Evolutionary conservation across 345 rosid species (phyloP), one percentile per base, ranked within the genome.

Genomic region (Camelina neglecta): DNA sequence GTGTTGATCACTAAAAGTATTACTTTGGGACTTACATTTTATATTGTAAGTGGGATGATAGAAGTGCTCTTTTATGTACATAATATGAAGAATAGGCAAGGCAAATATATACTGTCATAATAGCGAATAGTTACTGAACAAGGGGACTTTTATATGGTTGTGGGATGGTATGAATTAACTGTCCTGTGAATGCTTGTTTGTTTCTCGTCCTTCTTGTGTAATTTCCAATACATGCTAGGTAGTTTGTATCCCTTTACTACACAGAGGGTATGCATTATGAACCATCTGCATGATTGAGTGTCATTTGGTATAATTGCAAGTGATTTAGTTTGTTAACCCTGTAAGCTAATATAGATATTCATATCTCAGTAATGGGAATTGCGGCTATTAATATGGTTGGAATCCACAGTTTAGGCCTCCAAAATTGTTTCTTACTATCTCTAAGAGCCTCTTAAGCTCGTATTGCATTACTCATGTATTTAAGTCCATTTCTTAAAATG

Each of bases 141-240:
- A 58, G 2, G 13, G 12, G 4, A 29, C 55, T 29, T 29, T 24
- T 47, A n/a, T 38, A 66, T 35, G 33, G 33, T 50, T 66, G 71
- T 33, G 18, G 33, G 4, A 49, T 66, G 59, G 24, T 10, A 47
- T 47, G n/a, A 24, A 64, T 29, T 45, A n/a, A 33, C 5, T 7
- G 8, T 24, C 66, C 44, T 21, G 21, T 35, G 20, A 33, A 18
- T 66, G 38, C 53, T 59, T 59, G 48, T 47, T 72, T 72, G 53
- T 61, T 60, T 49, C 39, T 47, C 56, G 1, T 48, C 35, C 39
- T 47, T 47, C 69, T 16, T 47, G 41, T 47, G 23, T 64, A 47
- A 31, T n/a, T 47, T 1, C 55, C 10, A 48, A 18, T 47, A 31
- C 6, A 10, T 65, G 10, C 5, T 29, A 9, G 8, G 36, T 45